These are phyloP conservation scores for Atkinsonella texensis DNA, from an alignment of 2,329 filamentous ascomycete species.

Conservation along the genomic window DNA sequence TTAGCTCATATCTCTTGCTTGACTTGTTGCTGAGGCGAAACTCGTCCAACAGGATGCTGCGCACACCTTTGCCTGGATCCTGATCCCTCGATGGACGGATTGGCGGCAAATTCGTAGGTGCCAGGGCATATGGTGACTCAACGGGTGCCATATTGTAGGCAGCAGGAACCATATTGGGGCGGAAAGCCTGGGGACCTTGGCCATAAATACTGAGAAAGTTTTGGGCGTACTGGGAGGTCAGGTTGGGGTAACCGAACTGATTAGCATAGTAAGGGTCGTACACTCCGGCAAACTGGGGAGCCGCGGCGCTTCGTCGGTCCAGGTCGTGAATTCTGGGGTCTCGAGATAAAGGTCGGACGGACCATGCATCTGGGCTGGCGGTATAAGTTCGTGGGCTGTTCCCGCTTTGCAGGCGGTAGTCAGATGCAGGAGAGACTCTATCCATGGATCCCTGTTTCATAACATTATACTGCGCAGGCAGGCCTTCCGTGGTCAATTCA, in stretches of 20 bases:
- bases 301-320: constrained; percentile 23
- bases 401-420: constrained; percentile 18
- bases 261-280: constrained; percentile 21
- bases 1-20: constrained; percentile 66
- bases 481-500: constrained; percentile 21
- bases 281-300: constrained; percentile 18
- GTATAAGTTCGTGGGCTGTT: constrained; percentile 16
- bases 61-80: constrained; percentile 46
- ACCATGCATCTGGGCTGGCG: constrained; percentile 27
- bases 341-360: constrained; percentile 20
- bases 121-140: constrained; percentile 18
- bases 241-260: constrained; percentile 18
- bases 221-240: constrained; percentile 23
- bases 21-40: constrained; percentile 66
- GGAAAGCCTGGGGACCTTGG: constrained; percentile 6
- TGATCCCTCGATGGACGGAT: constrained; percentile 37
- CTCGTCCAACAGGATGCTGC: constrained; percentile 66
- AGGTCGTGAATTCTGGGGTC: constrained; percentile 24
- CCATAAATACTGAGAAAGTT: constrained; percentile 12
- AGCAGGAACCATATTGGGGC: constrained; percentile 25
- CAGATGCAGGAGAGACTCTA: constrained; percentile 22
- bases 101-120: constrained; percentile 15
- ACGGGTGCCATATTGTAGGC: constrained; percentile 22
- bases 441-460: constrained; percentile 28
- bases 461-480: constrained; percentile 14